phyloP scores from a whole-genome alignment of 176 grass and related monocot genomes.

The Olyra latifolia region DNA sequence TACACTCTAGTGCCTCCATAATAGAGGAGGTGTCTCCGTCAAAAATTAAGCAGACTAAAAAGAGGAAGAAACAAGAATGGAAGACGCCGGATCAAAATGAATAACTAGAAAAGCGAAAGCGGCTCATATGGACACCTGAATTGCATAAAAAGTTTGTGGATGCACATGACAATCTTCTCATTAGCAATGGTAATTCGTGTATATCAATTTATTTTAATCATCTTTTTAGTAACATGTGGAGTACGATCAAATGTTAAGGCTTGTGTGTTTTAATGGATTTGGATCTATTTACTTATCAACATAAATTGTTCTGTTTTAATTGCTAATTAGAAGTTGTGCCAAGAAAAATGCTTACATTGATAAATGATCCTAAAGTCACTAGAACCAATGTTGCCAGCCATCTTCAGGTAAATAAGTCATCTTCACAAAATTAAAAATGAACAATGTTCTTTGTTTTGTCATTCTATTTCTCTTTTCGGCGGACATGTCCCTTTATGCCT shows the following conservation, averaged over 20 bases:
- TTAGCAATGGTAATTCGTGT: not conserved
- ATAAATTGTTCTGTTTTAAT: not conserved
- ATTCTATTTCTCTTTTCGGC: not conserved
- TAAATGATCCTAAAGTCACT: conserved; percentile 6
- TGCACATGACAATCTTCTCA: not conserved
- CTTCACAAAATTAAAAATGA: not conserved
- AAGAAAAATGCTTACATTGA: conserved; percentile 33
- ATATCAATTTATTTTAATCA: not conserved
- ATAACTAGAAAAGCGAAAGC: no score
- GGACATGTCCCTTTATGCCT: not conserved
- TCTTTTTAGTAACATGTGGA: not conserved
- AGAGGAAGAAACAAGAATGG: no score
- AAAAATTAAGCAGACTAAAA: no score
- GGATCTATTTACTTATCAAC: not conserved
- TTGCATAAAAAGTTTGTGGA: not conserved
- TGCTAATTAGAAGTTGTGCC: conserved; percentile 24
- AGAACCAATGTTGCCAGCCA: conserved; percentile 47
- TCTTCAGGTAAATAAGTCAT: conserved; percentile 24
- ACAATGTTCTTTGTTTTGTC: no score
- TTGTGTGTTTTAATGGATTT: no score
- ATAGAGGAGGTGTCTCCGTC: no score
- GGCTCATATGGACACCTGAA: not conserved
- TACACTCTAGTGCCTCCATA: no score
- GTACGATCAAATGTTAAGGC: not conserved
- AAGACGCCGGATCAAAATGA: no score